Conservation (phyloP, 495 filamentous ascomycete genomes). For the Achaetomiella virescens region DNA sequence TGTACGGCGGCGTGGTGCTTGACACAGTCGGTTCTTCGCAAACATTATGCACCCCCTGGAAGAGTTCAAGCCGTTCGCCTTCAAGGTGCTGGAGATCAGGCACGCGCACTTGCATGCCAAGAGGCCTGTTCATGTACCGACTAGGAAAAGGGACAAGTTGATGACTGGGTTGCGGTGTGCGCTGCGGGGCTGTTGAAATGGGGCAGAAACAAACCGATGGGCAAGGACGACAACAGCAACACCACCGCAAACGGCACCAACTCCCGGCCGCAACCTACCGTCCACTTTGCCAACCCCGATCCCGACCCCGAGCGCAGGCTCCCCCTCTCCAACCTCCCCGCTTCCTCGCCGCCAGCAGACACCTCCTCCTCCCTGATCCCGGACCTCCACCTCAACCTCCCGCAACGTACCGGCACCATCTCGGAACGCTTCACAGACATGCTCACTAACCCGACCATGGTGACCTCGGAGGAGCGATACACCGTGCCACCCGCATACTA, state of each 20-base stretch:
- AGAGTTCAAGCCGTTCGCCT: slow-evolving; percentile 38
- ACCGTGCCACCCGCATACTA: slow-evolving; percentile 41
- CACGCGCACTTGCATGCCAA: slow-evolving; percentile 11
- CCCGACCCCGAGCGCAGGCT: background rate
- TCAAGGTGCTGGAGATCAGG: slow-evolving; percentile 44
- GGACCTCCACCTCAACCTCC: background rate
- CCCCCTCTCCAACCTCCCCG: background rate
- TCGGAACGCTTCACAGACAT: slow-evolving; percentile 25
- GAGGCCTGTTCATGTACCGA: no score
- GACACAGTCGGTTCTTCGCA: slow-evolving; percentile 56
- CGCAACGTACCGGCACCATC: background rate
- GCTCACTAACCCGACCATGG: slow-evolving; percentile 31
- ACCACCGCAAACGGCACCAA: background rate
- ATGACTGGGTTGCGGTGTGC: background rate
- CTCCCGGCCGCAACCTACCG: no score
- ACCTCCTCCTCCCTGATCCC: no score
- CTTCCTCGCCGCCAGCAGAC: no score
- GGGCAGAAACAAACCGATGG: background rate
- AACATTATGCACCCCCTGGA: slow-evolving; percentile 54
- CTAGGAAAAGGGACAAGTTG: background rate
- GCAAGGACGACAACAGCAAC: background rate
- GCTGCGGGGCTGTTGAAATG: background rate
- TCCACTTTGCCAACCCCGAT: background rate
- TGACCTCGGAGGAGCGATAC: slow-evolving; percentile 28
- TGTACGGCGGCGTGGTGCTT: slow-evolving; percentile 50